phyloP scores from a whole-genome alignment of 208 protist genomes.

The Eutreptiella sp. region DNA sequence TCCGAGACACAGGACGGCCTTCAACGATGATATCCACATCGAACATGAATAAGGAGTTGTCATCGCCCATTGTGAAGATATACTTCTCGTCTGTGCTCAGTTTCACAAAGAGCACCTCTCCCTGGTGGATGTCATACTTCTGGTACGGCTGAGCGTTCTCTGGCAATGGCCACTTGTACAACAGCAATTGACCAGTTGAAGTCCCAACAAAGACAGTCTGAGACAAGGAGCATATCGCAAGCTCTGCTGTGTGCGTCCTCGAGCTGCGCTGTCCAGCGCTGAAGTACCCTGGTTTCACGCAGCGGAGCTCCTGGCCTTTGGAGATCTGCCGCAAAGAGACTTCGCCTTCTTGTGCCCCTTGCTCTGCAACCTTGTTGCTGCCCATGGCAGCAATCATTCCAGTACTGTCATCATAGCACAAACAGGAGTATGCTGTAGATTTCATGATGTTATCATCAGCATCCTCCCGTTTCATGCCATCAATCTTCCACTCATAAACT shows the following conservation, averaged over 20 bases:
- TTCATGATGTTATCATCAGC: slow-evolving; percentile 27
- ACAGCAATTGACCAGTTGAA: slow-evolving; percentile 14
- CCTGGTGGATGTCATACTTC: slow-evolving; percentile 31
- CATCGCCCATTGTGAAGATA: too few species aligned
- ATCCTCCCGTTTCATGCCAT: slow-evolving; percentile 16
- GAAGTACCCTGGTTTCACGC: too few species aligned
- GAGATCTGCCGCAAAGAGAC: slow-evolving; percentile 23
- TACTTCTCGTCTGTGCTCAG: slow-evolving; percentile 23
- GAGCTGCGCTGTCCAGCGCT: too few species aligned
- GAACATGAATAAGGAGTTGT: slow-evolving; percentile 28
- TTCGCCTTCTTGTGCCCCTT: slow-evolving; percentile 18
- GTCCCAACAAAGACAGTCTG: slow-evolving; percentile 37
- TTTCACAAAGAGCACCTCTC: slow-evolving; percentile 12
- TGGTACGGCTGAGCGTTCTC: slow-evolving; percentile 23
- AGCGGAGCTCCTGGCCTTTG: neutral
- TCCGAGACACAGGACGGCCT: slow-evolving; percentile 18
- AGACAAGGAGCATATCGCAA: slow-evolving; percentile 18
- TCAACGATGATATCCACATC: slow-evolving; percentile 21
- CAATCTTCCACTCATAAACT: slow-evolving; percentile 38
- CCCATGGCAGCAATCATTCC: slow-evolving; percentile 19
- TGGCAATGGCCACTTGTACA: slow-evolving; percentile 32
- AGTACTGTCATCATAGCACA: slow-evolving; percentile 26
- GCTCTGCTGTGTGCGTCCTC: too few species aligned
- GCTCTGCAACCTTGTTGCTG: slow-evolving; percentile 21
- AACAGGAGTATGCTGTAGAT: slow-evolving; percentile 15